Base-by-base conservation (phyloP, 2,329 filamentous ascomycete species). In the Aspergillus tanneri region DNA sequence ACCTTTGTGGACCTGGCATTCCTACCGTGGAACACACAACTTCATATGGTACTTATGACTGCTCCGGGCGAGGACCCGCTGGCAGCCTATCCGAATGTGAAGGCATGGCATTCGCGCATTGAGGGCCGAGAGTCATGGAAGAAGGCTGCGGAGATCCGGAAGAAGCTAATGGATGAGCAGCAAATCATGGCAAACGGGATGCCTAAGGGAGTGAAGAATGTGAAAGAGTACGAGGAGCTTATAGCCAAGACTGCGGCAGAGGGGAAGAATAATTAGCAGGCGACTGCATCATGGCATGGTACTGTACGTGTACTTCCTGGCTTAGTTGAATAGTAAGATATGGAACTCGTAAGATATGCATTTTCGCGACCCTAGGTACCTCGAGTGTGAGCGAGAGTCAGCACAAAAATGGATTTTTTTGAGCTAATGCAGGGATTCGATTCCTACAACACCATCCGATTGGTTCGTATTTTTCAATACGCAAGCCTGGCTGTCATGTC, bases 1-100 rank as follows among this genome's bases (percentile, higher is more conserved):
- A 48, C 49, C 1, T 48, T 41, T 21, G 45, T 24, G 3, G 49
- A 52, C 10, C 14, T 52, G 14, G 37, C 37, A 2, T 52, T 48
- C 16, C 6, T 52, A 4, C 45, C 45, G 21, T 52, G 49, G 45
- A 47, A 50, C 11, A 9, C 5, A 2, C 39, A 14, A 25, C 14
- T 48, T 23, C 25, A 32, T 16, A 37, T n/a, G 12, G 9, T 43
- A 19, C 32, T 48, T 2, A n/a, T 28, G 14, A 38, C 35, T 14
- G 30, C 39, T 2, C 8, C 7, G 0, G 32, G n/a, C n/a, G 25
- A 21, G 4, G 46, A 43, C 14, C 21, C 24, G 5, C 16, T 43
- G 24, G 32, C 16, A 12, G 10, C 23, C 12, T 43, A 42, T 30
- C 45, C 45, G 11, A 36, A 40, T 32, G 45, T 47, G 16, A 6